Conservation (phyloP, 345 rosid species). For the Dimocarpus longan region DNA sequence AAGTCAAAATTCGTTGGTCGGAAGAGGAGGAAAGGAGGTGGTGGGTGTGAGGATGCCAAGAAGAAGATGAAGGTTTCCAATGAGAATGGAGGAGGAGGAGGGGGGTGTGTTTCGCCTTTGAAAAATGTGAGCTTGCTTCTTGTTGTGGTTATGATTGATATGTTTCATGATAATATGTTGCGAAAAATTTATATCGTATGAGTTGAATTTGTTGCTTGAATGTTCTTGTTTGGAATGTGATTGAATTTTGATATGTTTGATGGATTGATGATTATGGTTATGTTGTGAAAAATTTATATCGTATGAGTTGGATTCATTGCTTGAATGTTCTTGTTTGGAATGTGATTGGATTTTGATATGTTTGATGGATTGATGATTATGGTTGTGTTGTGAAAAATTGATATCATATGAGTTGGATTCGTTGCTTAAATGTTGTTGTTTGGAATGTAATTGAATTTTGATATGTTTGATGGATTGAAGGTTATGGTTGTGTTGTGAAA, state of each 20-base stretch:
- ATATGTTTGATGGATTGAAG: neutral
- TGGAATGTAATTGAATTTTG: neutral
- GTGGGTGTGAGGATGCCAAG: slow-evolving; percentile 26
- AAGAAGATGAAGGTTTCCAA: slow-evolving; percentile 56
- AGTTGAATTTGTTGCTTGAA: neutral
- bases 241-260: neutral
- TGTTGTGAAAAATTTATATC: neutral
- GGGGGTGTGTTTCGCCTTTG: slow-evolving; percentile 13
- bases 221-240: neutral
- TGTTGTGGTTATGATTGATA: neutral
- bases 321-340: neutral
- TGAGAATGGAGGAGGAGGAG: slow-evolving; percentile 19
- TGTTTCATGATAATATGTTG: neutral
- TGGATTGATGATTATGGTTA: no score
- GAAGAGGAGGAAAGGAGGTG: slow-evolving; percentile 66
- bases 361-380: no score
- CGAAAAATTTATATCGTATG: neutral
- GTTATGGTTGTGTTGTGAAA: no score
- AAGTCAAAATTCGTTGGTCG: slow-evolving; percentile 48
- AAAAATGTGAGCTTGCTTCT: slow-evolving; percentile 34
- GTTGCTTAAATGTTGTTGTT: neutral
- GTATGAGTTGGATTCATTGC: neutral
- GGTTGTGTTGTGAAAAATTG: neutral
- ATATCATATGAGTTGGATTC: neutral
- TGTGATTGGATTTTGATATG: neutral